A percentile compares a stretch with the other conserved stretches of the same genome.
Evolutionary conservation across 192 early-diverging fungal genomes (phyloP).

Genomic region (Spizellomyces sp.): DNA sequence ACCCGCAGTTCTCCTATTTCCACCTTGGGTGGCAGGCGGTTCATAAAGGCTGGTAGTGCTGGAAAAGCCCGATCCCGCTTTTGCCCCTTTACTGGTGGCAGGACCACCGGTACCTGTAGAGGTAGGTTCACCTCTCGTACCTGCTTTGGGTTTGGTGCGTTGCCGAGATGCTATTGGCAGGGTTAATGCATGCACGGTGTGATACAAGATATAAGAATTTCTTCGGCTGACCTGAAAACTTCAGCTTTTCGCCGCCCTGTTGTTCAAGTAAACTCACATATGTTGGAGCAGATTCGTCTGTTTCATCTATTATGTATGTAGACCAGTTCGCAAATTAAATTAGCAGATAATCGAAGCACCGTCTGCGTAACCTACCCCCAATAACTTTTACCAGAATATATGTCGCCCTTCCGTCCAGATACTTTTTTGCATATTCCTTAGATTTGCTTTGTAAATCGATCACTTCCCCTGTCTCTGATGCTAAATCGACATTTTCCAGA

Average conservation of each 20-base stretch:
- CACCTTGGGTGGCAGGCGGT: conserved; percentile 7
- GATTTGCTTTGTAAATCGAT: conserved; percentile 52
- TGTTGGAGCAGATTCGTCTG: conserved; percentile 40
- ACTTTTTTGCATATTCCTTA: conserved; percentile 58
- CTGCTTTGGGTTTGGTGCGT: conserved; percentile 28
- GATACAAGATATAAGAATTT: neutral
- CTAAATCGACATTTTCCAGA: conserved; percentile 49
- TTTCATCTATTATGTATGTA: conserved; percentile 33
- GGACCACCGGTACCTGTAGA: neutral
- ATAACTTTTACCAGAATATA: conserved; percentile 68
- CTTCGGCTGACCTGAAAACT: conserved; percentile 43
- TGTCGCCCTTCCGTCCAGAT: conserved; percentile 43
- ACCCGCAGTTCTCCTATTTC: neutral
- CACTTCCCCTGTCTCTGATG: conserved; percentile 57
- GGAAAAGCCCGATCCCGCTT: conserved; percentile 9
- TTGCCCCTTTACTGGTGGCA: neutral
- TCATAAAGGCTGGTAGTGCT: conserved; percentile 26
- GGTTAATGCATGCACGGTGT: neutral
- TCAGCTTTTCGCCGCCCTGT: conserved; percentile 46
- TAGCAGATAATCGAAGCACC: neutral
- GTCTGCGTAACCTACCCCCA: conserved; percentile 49
- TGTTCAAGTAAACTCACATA: conserved; percentile 51
- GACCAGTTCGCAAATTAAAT: neutral
- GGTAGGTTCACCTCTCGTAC: conserved; percentile 9
- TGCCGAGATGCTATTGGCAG: conserved; percentile 19